Conservation (phyloP, 2,329 filamentous ascomycete species). For the Aspergillus proliferans region DNA sequence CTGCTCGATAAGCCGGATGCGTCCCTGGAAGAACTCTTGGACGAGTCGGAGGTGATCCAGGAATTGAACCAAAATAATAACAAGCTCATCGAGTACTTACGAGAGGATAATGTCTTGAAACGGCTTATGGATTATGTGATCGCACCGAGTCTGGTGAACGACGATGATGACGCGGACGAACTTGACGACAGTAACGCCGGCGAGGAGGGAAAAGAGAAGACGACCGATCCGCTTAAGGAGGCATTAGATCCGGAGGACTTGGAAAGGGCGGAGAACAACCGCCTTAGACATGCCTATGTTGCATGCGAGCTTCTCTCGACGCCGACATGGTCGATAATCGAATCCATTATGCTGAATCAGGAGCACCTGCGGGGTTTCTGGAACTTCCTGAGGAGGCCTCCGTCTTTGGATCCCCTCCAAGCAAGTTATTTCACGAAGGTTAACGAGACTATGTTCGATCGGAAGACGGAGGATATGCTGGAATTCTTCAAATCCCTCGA, state of each 20-base stretch:
- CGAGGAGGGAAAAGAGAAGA: constrained; percentile 34
- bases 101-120: constrained; percentile 78
- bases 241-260: constrained; percentile 36
- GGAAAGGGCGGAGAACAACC: constrained; percentile 81
- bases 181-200: constrained; percentile 39
- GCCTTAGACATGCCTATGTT: constrained; percentile 89
- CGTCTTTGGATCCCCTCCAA: constrained; percentile 84
- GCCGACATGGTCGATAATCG: constrained; percentile 94
- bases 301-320: constrained; percentile 90
- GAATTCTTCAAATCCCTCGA: constrained; percentile 79
- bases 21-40: constrained; percentile 88
- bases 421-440: constrained; percentile 98
- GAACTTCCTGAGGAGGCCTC: constrained; percentile 76
- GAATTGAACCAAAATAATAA: constrained; percentile 98
- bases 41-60: constrained; percentile 93
- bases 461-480: constrained; percentile 97
- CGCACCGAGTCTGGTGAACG: constrained; percentile 56
- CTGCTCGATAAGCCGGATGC: constrained; percentile 95
- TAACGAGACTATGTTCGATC: constrained; percentile 94
- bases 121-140: constrained; percentile 86
- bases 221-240: constrained; percentile 27
- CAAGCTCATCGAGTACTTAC: constrained; percentile 92
- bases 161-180: constrained; percentile 48
- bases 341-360: constrained; percentile 81
- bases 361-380: constrained; percentile 77